Conservation (phyloP, 108 stramenopile genomes). For the Stephanodiscus triporus region DNA sequence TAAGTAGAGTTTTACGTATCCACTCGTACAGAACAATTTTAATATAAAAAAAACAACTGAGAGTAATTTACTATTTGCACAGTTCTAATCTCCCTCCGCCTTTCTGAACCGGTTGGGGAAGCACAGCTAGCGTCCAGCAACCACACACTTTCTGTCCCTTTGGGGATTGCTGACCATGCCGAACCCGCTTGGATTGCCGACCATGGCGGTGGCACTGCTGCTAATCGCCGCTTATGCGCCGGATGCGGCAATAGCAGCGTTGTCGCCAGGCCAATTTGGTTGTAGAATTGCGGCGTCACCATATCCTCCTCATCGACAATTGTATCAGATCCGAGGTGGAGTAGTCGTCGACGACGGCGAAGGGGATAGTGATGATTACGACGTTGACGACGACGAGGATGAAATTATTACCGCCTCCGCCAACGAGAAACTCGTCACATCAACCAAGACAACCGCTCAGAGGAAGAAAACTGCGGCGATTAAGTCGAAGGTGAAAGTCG, state of each 20-base stretch:
- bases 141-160: no score
- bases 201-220: neutral
- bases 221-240: neutral
- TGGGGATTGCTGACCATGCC: no score
- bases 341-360: conserved; percentile 31
- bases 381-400: conserved; percentile 63
- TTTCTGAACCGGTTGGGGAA: no score
- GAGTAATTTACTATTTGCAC: no score
- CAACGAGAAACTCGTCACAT: conserved; percentile 42
- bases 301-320: neutral
- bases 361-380: conserved; percentile 52
- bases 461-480: conserved; percentile 38
- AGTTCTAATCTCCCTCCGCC: no score
- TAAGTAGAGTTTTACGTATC: no score
- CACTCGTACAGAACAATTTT: no score
- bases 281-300: neutral
- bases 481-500: conserved; percentile 45
- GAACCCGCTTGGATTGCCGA: no score
- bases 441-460: conserved; percentile 52
- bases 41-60: no score
- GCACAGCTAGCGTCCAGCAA: no score
- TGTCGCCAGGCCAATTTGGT: neutral
- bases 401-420: conserved; percentile 39
- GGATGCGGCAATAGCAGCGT: neutral
- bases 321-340: conserved; percentile 26